Base-by-base conservation (phyloP, 495 filamentous ascomycete genomes). In the Trichoderma orchidacearum region DNA sequence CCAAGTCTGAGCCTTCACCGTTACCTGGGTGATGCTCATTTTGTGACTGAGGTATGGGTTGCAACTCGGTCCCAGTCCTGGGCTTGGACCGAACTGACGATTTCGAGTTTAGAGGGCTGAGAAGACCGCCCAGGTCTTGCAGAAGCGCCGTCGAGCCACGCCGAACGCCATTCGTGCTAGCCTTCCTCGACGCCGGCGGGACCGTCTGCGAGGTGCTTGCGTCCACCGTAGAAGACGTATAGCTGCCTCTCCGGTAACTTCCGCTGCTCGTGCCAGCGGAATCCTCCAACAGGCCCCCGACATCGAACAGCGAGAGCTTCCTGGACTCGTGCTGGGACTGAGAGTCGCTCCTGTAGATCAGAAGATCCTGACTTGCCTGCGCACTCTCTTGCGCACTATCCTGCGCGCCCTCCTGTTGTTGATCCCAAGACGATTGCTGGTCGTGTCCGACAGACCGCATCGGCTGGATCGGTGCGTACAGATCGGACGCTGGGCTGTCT, bases 281-380 rank as follows among this genome's bases (percentile, higher is more conserved):
- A n/a, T 71, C 68, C 23, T 78, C 75, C 1, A 88, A 68, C 1
- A 89, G 70, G 5, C 83, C 82, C 31, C 85, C 85, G 28, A 84
- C 80, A 61, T 90, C 86, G 59, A 88, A 86, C 61, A 91, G 84
- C 13, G 83, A 86, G 3, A 82, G 72, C 11, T 70, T 66, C 3
- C 74, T 71, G 7, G 79, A 48, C 18, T 48, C 41, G 41, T 48
- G 41, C 41, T 25, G 41, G 7, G 75, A 48, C 32, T n/a, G 32
- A n/a, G 32, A 35, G 12, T 48, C 41, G 7, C 21, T 48, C 41
- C 15, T 48, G 21, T 48, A 48, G 5, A 48, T 48, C 21, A 48
- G n/a, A 18, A 48, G 21, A 23, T 48, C 41, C 5, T 27, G 21
- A 23, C 41, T 48, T 6, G 18, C 41, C 21, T 48, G 18, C 27